Conservation (phyloP, 495 filamentous ascomycete species). For the Astrocystis sublimbata region DNA sequence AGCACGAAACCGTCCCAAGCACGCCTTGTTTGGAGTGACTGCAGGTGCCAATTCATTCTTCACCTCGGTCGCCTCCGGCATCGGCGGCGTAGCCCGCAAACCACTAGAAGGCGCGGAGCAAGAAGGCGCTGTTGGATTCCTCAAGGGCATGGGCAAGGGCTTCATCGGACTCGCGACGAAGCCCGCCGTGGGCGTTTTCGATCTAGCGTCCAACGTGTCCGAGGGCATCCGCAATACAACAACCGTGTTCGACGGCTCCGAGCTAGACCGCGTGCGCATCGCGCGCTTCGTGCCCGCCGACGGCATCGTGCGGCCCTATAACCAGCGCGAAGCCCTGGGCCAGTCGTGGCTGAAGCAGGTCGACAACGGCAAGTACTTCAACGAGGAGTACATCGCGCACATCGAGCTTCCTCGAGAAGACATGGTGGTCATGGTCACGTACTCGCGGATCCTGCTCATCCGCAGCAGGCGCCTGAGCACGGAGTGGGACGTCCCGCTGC, state of each 20-base stretch:
- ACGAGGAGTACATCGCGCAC: constrained; percentile 96
- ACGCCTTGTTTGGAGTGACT: constrained; percentile 94
- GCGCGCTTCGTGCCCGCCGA: constrained; percentile 89
- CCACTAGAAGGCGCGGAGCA: constrained; percentile 95
- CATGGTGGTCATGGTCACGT: constrained; percentile 94
- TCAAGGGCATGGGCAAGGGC: constrained; percentile 97
- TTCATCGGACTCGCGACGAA: constrained; percentile 91
- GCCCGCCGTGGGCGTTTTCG: constrained; percentile 94
- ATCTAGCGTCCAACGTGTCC: constrained; percentile 92
- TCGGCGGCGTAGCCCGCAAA: constrained; percentile 89
- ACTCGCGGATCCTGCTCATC: constrained; percentile 86
- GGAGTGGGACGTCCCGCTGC: constrained; percentile 94
- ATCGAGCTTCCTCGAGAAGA: constrained; percentile 87
- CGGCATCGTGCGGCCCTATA: constrained; percentile 93
- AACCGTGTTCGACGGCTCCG: constrained; percentile 93
- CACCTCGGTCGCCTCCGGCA: constrained; percentile 85
- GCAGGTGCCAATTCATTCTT: constrained; percentile 94
- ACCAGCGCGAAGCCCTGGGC: constrained; percentile 90
- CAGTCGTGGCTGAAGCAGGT: constrained; percentile 99
- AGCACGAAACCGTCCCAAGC: constrained; percentile 91
- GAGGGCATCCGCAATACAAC: constrained; percentile 98
- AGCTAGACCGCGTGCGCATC: constrained; percentile 88
- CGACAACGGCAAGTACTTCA: constrained; percentile 95
- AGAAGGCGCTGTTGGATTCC: constrained; percentile 88
- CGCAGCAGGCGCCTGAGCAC: constrained; percentile 77